These are phyloP conservation scores for Apodospora peruviana DNA, from an alignment of 495 filamentous ascomycete species.

Conservation along the genomic window DNA sequence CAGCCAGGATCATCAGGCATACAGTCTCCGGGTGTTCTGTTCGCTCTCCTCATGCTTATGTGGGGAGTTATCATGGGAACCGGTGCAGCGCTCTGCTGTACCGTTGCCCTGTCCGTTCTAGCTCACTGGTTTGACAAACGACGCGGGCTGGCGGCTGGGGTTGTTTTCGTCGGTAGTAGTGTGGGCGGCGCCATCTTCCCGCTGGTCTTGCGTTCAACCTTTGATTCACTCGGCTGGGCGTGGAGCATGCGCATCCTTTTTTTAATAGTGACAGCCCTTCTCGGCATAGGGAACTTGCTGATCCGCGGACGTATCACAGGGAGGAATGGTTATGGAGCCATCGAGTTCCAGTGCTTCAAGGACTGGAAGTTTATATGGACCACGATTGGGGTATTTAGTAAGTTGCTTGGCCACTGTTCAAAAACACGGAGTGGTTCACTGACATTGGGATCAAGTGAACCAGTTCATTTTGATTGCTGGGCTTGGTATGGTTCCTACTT, in stretches of 20 bases:
- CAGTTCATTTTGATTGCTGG: slow-evolving; percentile 11
- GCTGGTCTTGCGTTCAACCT: slow-evolving; percentile 31
- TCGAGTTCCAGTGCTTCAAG: slow-evolving; percentile 2
- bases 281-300: slow-evolving; percentile 4
- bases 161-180: slow-evolving; percentile 46
- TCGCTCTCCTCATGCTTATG: slow-evolving; percentile 3
- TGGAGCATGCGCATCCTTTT: slow-evolving; percentile 42
- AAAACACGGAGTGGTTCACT: neutral
- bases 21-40: slow-evolving; percentile 1
- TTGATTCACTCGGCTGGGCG: slow-evolving; percentile 36
- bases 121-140: slow-evolving; percentile 46
- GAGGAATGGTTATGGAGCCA: slow-evolving; percentile 2
- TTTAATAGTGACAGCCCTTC: slow-evolving; percentile 34
- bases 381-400: slow-evolving; percentile 6
- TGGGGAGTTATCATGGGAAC: slow-evolving; percentile 7
- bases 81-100: slow-evolving; percentile 6
- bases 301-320: slow-evolving; percentile 6
- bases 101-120: slow-evolving; percentile 7
- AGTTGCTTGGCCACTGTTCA: neutral
- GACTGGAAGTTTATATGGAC: slow-evolving; percentile 5
- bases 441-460: slow-evolving; percentile 3
- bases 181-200: slow-evolving; percentile 47
- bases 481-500: slow-evolving; percentile 10
- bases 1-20: neutral
- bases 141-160: slow-evolving; percentile 42